phyloP scores from a whole-genome alignment of 2,329 filamentous ascomycete species.

The Calonectria ilicicola region DNA sequence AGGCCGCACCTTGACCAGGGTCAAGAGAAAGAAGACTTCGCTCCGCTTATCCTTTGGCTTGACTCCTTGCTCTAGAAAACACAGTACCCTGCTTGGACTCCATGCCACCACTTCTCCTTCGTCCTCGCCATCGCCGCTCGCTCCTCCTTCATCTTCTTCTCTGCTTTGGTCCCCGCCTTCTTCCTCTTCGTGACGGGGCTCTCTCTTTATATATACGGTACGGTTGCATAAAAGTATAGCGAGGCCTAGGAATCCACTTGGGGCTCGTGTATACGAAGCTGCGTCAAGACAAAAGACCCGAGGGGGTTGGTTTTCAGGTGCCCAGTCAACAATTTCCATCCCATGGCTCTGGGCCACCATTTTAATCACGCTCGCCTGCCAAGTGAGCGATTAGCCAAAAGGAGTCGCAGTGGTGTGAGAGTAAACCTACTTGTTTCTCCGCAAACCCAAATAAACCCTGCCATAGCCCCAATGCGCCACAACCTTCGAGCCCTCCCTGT shows the following conservation, averaged over 20 bases:
- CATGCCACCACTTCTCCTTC: background rate
- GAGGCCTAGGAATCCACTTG: background rate
- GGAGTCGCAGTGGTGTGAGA: too few species aligned
- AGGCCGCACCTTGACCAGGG: background rate
- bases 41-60: background rate
- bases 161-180: background rate
- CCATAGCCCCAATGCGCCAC: background rate
- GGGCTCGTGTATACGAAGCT: background rate
- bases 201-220: background rate
- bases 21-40: background rate
- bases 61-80: background rate
- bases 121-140: background rate
- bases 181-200: background rate
- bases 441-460: background rate
- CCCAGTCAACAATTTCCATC: background rate
- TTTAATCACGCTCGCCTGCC: background rate
- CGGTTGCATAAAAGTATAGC: background rate
- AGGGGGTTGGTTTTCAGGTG: background rate
- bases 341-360: background rate
- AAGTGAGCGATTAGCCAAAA: background rate
- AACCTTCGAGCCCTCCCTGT: background rate
- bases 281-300: background rate
- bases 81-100: background rate
- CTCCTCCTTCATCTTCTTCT: background rate
- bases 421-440: background rate